Base-by-base conservation (phyloP, 148 eudicot genomes). In the Chenopodium suecicum region DNA sequence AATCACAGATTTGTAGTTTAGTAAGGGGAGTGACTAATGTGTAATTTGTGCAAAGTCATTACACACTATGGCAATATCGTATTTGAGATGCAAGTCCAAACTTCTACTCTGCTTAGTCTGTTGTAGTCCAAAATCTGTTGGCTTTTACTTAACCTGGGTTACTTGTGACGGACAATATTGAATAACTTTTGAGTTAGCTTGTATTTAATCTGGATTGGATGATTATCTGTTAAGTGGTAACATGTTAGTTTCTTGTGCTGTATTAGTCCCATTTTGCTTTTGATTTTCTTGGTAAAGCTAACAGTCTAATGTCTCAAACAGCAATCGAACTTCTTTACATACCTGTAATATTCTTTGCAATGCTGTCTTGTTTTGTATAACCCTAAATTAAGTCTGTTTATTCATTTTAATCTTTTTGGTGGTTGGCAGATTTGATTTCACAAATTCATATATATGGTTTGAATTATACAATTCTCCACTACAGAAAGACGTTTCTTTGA, bases 361-460 rank as follows among this genome's bases (percentile, higher is more conserved):
- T 56, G 52, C 25, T 60, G 0, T 58, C 27, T 48, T 48, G 32
- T 37, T 48, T 34, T 64, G 75, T 17, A 3, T 6, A 67, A 48
- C 17, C 5, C 17, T 62, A 9, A 6, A 64, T 27, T 29, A 48
- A 11, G 29, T 68, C 22, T 16, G 54, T 67, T 6, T 64, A 17
- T 29, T 32, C 48, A 4, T 54, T 69, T 69, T 41, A 19, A 20
- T 71, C 27, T 62, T 23, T 75, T 62, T 50, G 58, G 48, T 48
- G 23, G n/a, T 75, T 85, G 81, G 74, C 94, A 95, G 98, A 81
- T 95, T 95, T 88, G 91, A 87, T 46, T 91, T 88, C 86, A 86
- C 94, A 75, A 89, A 91, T 85, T 88, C 98, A 11, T 93, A 90
- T 82, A 93, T 95, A 81, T 95, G 98, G 98, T 88, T 93, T 68